Conservation (phyloP, 768 basidiomycete species). For the Calvatia gigantea region DNA sequence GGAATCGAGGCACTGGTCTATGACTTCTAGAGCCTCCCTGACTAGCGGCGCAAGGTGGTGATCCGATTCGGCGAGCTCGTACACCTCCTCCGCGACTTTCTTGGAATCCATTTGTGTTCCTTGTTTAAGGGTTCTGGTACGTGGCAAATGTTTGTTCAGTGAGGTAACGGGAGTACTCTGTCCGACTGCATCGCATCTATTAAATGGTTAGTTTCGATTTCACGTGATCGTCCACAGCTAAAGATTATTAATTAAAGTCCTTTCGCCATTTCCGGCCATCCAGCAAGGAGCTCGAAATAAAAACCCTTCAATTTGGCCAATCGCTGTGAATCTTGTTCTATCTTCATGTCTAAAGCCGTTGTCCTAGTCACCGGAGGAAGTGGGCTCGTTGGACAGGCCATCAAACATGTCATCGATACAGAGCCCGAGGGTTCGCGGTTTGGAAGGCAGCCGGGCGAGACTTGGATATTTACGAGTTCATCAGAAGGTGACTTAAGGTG, state of each 20-base stretch:
- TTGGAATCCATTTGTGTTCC: conserved; percentile 41
- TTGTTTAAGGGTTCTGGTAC: neutral
- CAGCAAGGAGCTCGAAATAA: neutral
- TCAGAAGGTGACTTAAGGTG: conserved; percentile 85
- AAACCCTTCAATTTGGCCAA: neutral
- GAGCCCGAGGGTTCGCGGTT: conserved; percentile 79
- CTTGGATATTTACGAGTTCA: conserved; percentile 81
- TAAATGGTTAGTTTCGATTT: neutral
- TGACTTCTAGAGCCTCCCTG: conserved; percentile 77
- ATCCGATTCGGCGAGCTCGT: conserved; percentile 51
- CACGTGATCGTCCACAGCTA: conserved; percentile 9
- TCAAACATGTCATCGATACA: conserved; percentile 72
- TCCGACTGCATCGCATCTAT: neutral
- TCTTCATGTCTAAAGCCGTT: conserved; percentile 35
- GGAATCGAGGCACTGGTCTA: conserved; percentile 70
- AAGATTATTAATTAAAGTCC: too few species aligned
- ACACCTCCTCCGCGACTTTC: conserved; percentile 55
- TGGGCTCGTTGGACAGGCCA: conserved; percentile 85
- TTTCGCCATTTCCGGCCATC: neutral
- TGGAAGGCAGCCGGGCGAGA: conserved; percentile 72
- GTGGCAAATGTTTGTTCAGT: conserved; percentile 2
- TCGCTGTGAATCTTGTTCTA: neutral
- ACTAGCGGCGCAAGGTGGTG: conserved; percentile 52
- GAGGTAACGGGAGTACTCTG: too few species aligned
- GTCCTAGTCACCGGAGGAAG: conserved; percentile 83